phyloP scores from a whole-genome alignment of 768 basidiomycete species.

The Heimioporus sp. region DNA sequence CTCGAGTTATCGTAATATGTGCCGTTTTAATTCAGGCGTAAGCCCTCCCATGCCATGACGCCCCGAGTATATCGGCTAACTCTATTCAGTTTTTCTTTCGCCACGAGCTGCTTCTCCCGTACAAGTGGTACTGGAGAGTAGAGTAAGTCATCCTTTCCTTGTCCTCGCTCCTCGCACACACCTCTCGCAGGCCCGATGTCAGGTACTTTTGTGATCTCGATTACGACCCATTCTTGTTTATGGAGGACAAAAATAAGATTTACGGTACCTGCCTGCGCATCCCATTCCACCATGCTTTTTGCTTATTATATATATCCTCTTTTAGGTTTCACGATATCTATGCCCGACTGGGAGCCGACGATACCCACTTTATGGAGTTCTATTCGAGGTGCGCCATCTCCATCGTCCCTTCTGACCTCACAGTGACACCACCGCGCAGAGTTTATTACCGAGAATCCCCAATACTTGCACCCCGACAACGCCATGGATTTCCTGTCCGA shows the following conservation, averaged over 20 bases:
- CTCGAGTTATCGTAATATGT: slow-evolving; percentile 71
- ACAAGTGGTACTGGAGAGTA: slow-evolving; percentile 63
- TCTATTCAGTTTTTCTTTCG: slow-evolving; percentile 50
- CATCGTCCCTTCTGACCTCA: background rate
- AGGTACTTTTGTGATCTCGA: slow-evolving; percentile 55
- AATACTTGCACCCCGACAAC: slow-evolving; percentile 56
- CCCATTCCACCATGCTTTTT: background rate
- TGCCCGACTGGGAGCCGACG: slow-evolving; percentile 64
- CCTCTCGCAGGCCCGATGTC: slow-evolving; percentile 40
- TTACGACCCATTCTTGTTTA: slow-evolving; percentile 51
- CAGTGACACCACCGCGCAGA: slow-evolving; percentile 37
- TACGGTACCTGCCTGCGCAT: slow-evolving; percentile 38
- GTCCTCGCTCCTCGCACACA: background rate
- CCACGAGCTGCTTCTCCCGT: slow-evolving; percentile 50
- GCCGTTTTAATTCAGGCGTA: slow-evolving; percentile 70
- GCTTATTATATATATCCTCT: background rate
- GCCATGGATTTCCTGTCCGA: slow-evolving; percentile 64
- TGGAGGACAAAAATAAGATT: slow-evolving; percentile 51
- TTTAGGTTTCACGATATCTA: slow-evolving; percentile 58
- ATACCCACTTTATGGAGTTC: slow-evolving; percentile 63
- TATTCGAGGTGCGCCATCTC: slow-evolving; percentile 43
- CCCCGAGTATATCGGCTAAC: background rate
- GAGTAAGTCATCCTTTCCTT: slow-evolving; percentile 36
- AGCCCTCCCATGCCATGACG: slow-evolving; percentile 10
- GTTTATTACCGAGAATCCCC: slow-evolving; percentile 52